A percentile compares a stretch with the other conserved stretches of the same genome.
These are phyloP conservation scores for Fremontodendron californicum DNA, from an alignment of 345 rosid genomes.

Conservation along the genomic window DNA sequence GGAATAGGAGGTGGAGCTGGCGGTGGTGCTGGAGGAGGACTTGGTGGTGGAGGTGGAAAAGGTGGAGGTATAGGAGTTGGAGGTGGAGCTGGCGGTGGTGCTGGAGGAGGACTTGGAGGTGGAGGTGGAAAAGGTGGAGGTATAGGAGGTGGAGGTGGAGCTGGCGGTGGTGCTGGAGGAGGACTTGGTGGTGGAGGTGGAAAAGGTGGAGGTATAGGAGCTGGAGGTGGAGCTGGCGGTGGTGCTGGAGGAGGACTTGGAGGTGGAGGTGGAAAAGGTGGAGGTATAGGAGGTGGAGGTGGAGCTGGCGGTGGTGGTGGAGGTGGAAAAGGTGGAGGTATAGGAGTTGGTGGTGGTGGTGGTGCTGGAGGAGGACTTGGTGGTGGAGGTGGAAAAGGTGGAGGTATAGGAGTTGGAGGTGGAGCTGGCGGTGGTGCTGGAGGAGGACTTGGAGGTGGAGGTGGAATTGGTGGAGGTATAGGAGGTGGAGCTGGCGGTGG, in stretches of 20 bases:
- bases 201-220: background rate
- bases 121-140: constrained; percentile 16
- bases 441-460: constrained; percentile 16
- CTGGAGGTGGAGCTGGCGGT: background rate
- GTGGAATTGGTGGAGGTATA: constrained; percentile 5
- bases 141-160: constrained; percentile 15
- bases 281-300: constrained; percentile 1
- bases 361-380: background rate
- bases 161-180: constrained; percentile 3
- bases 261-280: background rate
- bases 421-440: constrained; percentile 4
- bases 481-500: constrained; percentile 2
- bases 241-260: background rate
- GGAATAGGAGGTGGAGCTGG: background rate
- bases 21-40: background rate
- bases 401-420: constrained; percentile 7
- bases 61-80: background rate
- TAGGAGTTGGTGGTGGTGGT: background rate
- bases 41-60: background rate
- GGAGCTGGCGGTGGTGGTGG: constrained; percentile 16
- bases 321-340: background rate
- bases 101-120: background rate
- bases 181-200: constrained; percentile 7
- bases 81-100: constrained; percentile 6
- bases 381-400: too few relatives aligned